Base-by-base conservation (phyloP, 1,284 basidiomycete genomes). In the Cutaneotrichosporon sp. region DNA sequence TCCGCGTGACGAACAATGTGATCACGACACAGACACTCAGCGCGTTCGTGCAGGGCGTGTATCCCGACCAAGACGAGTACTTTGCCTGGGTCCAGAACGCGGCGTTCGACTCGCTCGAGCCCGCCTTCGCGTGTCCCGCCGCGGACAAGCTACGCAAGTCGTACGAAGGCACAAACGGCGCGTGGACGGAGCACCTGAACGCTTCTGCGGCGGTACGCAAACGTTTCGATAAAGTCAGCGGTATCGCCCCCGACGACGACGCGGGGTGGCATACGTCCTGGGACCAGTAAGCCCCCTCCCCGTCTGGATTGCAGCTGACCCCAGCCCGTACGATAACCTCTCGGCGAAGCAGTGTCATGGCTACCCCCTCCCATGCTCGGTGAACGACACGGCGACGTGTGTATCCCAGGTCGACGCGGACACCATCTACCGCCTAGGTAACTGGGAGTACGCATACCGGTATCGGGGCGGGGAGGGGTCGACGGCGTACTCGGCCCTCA, bases 311-410 rank as follows among this genome's bases (percentile, higher is more conserved):
- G 12, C 8, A 40, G 40, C 42, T 49, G 21, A 38, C 51, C n/a
- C 2, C 42, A 67, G 65, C 56, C 61, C 65, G 3, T 70, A 62
- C 48, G 69, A 70, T 56, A 72, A 72, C 51, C 54, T 70, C 12
- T 65, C 64, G 4, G 62, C 68, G 20, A 70, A 72, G 46, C 67
- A 66, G 48, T 70, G 70, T 47, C 70, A 72, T 50, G 47, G 46
- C 14, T 59, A 63, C 36, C 47, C 58, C 8, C 59, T 69, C 8
- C 68, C 68, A 2, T 68, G 66, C 55, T 65, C 62, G 0, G 46
- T 64, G 33, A 69, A 67, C 52, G 48, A 61, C 33, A 64, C 65
- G 1, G 21, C 23, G 2, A 36, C 57, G 20, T 70, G 68, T 42
- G 43, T 67, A 4, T 47, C 61, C 14, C 66, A 69, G 44, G 52